Percentiles rank a stretch among this genome's conserved stretches.
Evolutionary conservation across 805 yeast species (phyloP).

Genomic region (Blastobotrys parvus): DNA sequence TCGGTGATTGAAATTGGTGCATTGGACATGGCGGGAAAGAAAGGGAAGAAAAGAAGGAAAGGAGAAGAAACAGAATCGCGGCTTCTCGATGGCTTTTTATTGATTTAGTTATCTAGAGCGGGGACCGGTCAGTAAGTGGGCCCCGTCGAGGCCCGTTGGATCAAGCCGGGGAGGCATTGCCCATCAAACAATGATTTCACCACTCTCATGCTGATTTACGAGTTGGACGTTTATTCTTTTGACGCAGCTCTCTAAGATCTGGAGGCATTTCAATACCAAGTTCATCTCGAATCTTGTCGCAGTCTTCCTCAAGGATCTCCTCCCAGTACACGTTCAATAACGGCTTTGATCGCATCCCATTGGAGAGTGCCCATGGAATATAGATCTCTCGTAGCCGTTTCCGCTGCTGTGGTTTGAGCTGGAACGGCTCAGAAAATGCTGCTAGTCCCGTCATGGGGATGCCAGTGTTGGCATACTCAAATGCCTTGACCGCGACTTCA

Average conservation of each 20-base stretch:
- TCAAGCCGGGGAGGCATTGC: too few species aligned
- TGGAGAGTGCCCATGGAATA: conserved; percentile 78
- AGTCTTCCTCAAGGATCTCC: conserved; percentile 60
- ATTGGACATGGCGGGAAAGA: not conserved
- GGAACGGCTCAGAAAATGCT: conserved; percentile 78
- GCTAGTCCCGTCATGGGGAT: conserved; percentile 95
- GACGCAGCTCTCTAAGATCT: conserved; percentile 62
- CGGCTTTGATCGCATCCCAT: conserved; percentile 66
- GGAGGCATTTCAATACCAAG: conserved; percentile 73
- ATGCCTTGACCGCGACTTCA: conserved; percentile 87
- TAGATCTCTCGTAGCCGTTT: conserved; percentile 58
- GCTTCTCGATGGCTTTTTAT: too few species aligned
- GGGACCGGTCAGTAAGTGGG: too few species aligned
- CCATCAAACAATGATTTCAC: too few species aligned
- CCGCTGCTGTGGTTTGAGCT: conserved; percentile 57
- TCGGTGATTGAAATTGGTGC: not conserved
- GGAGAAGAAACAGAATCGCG: not conserved
- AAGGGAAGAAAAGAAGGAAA: not conserved
- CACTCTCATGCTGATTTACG: too few species aligned
- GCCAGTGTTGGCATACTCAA: conserved; percentile 87
- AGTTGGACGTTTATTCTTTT: too few species aligned
- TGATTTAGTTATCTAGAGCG: too few species aligned
- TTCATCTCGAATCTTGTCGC: conserved; percentile 60
- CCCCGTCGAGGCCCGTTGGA: too few species aligned
- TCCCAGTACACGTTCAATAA: conserved; percentile 93